phyloP scores from a whole-genome alignment of 305 asterid genomes.

The Withania somnifera region DNA sequence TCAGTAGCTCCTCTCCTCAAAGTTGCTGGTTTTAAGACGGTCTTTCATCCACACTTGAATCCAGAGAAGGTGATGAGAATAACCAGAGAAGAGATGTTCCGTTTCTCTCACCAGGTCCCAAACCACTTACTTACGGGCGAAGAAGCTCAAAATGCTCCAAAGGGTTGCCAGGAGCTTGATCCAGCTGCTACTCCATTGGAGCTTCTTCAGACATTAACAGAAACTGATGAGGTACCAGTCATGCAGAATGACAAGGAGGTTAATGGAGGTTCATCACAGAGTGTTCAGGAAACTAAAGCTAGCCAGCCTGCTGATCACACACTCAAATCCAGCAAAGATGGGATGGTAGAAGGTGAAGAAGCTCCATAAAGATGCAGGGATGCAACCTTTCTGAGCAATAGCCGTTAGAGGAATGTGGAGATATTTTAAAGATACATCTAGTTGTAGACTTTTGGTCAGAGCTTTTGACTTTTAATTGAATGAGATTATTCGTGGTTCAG shows the following conservation, averaged over 20 bases:
- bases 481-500: neutral
- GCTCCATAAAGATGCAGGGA: slow-evolving; percentile 4
- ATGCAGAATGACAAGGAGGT: slow-evolving; percentile 7
- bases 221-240: slow-evolving; percentile 9
- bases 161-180: slow-evolving; percentile 79
- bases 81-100: slow-evolving; percentile 71
- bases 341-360: slow-evolving; percentile 4
- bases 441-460: slow-evolving; percentile 8
- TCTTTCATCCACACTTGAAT: slow-evolving; percentile 50
- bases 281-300: slow-evolving; percentile 7
- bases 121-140: slow-evolving; percentile 42
- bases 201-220: slow-evolving; percentile 38
- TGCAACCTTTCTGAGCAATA: neutral
- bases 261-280: slow-evolving; percentile 7
- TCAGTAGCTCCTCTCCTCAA: slow-evolving; percentile 65
- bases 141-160: slow-evolving; percentile 54
- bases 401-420: neutral
- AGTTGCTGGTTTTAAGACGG: slow-evolving; percentile 68
- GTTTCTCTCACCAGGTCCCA: slow-evolving; percentile 83
- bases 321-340: slow-evolving; percentile 6
- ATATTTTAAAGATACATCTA: slow-evolving; percentile 3
- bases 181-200: slow-evolving; percentile 85
- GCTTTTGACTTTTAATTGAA: neutral
- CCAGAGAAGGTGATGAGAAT: slow-evolving; percentile 34
- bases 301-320: slow-evolving; percentile 9